Conservation (phyloP, 1,284 basidiomycete species). For the Vanrija pseudolonga region DNA sequence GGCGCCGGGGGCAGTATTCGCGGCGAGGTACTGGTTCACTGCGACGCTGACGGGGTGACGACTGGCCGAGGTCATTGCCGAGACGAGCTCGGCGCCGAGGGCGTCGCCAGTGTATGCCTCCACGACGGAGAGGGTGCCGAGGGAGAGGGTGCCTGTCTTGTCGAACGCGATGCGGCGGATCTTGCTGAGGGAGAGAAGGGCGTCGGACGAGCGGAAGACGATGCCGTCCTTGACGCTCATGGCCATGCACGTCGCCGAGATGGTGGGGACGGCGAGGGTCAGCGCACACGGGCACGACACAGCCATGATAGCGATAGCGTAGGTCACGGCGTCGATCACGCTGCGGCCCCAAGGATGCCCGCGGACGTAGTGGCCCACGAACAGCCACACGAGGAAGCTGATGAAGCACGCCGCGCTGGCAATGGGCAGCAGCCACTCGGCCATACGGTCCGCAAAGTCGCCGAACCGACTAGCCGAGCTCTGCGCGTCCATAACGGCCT, state of each 20-base stretch:
- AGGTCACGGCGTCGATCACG: conserved; percentile 46
- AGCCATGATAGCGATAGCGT: conserved; percentile 52
- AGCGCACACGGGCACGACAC: conserved; percentile 54
- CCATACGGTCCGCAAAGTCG: conserved; percentile 22
- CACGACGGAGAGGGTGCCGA: conserved; percentile 4
- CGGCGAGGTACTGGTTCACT: not conserved
- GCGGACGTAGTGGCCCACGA: conserved; percentile 44
- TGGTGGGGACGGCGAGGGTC: conserved; percentile 13
- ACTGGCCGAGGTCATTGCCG: not conserved
- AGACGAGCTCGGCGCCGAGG: not conserved
- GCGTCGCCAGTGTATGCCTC: not conserved
- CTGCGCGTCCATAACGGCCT: conserved; percentile 43
- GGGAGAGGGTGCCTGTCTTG: conserved; percentile 52
- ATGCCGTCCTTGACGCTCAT: conserved; percentile 14
- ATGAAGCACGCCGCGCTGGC: conserved; percentile 15
- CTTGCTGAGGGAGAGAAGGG: conserved; percentile 39
- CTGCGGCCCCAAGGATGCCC: conserved; percentile 33
- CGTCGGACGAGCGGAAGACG: conserved; percentile 26
- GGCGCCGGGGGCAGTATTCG: not conserved
- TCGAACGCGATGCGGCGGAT: conserved; percentile 51
- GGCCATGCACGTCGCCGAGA: conserved; percentile 11
- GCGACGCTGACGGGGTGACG: not conserved
- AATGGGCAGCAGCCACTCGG: conserved; percentile 17
- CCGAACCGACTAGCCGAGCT: conserved; percentile 12
- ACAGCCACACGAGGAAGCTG: conserved; percentile 50